Evolutionary conservation across 306 rosid genomes (phyloP).

Genomic region (Dicorynia guianensis): DNA sequence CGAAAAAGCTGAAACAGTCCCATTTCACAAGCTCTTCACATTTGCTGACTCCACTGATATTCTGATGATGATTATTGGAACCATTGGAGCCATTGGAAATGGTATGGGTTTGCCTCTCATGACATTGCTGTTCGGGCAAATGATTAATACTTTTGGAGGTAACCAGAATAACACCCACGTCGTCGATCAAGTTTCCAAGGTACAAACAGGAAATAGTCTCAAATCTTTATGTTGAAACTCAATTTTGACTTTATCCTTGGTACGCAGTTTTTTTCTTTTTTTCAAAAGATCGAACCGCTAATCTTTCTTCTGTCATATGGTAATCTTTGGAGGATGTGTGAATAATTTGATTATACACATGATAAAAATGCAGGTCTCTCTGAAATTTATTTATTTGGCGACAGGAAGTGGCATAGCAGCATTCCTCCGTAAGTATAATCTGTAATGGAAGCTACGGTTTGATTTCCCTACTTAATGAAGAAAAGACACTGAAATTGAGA

Average conservation of each 20-base stretch:
- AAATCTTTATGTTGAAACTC: no score
- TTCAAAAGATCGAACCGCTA: no score
- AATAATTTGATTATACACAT: constrained; percentile 9
- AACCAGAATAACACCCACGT: constrained; percentile 53
- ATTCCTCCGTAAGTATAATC: constrained; percentile 70
- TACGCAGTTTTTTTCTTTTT: no score
- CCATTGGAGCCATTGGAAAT: constrained; percentile 78
- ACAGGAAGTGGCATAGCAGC: constrained; percentile 67
- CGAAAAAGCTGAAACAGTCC: constrained; percentile 57
- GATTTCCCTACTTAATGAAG: background rate
- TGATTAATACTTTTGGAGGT: constrained; percentile 66
- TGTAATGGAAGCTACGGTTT: background rate
- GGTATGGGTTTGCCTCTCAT: constrained; percentile 72
- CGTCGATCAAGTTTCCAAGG: constrained; percentile 69
- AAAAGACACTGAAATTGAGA: constrained; percentile 20
- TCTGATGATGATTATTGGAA: constrained; percentile 66
- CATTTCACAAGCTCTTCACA: constrained; percentile 71
- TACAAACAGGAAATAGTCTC: constrained; percentile 7
- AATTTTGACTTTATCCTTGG: no score
- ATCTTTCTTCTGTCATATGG: background rate
- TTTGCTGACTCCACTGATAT: constrained; percentile 79
- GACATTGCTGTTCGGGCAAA: constrained; percentile 73
- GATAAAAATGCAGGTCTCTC: constrained; percentile 59
- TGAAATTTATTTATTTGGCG: constrained; percentile 78
- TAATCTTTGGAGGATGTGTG: constrained; percentile 23